Evolutionary conservation across 1,284 basidiomycete species (phyloP), one percentile per base, ranked within the genome.

Genomic region (Taiwanofungus camphoratus): DNA sequence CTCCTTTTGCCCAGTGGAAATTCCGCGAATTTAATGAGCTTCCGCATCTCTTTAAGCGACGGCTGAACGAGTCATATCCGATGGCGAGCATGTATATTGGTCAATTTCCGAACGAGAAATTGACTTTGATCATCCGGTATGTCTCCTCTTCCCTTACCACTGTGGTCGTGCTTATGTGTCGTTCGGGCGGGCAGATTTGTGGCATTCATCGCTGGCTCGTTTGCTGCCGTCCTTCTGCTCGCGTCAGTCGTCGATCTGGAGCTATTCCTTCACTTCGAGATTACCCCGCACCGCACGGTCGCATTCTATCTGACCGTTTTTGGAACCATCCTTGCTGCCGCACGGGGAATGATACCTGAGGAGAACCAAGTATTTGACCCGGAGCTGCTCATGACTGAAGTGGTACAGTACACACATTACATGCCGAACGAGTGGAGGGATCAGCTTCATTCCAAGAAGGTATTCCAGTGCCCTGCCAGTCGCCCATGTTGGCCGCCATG

Each of bases 11-110:
- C 0, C 84, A 90, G 52, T 99, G 96, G 96, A 98, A 97, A 61
- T 99, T 99, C 59, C 79, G 96, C 48, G 96, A 99, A 63, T 99
- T 97, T 72, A 99, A 99, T 62, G 95, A 99, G 61, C 73, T 99
- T 4, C 90, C 92, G 0, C 95, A 99, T 63, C 71, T 95, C 24
- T 99, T 99, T 62, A 76, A 82, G 30, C 74, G 91, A 33, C 74
- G 95, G 41, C 73, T 97, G 39, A 83, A 93, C 52, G 82, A 89
- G 54, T 92, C 89, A 47, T 93, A 95, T 54, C 90, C 88, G 0
- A 69, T 82, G 8, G 91, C 96, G 12, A 93, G 87, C 62, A 87
- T 92, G 73, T 99, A 98, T 63, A 92, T 97, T 49, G 92, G 92
- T 20, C 95, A 98, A 61, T 99, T 96, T 60, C 95, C 95, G 0